phyloP scores from a whole-genome alignment of 805 yeast genomes.

The Sugiyamaella americana region DNA sequence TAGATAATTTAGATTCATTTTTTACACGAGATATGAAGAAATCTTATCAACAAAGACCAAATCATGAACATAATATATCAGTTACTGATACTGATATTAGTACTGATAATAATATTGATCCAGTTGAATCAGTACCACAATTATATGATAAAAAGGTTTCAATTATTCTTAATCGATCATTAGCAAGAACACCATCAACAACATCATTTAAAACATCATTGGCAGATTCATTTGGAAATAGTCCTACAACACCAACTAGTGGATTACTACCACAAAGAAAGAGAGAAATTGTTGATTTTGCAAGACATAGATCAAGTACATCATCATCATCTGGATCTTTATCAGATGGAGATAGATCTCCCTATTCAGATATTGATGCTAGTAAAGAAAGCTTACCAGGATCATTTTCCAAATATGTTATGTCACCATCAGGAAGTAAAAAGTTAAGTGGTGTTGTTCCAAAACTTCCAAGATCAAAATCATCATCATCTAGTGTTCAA shows the following conservation, averaged over 20 bases:
- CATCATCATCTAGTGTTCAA: slow-evolving; percentile 1
- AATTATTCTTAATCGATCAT: slow-evolving; percentile 62
- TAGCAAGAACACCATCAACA: slow-evolving; percentile 68
- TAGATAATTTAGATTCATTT: slow-evolving; percentile 83
- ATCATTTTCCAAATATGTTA: not conserved
- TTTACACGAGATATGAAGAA: slow-evolving; percentile 54
- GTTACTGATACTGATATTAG: slow-evolving; percentile 60
- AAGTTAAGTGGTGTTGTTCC: not conserved
- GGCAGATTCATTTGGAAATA: slow-evolving; percentile 52
- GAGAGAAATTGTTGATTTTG: slow-evolving; percentile 18
- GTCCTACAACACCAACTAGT: slow-evolving; percentile 10
- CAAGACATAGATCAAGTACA: not conserved
- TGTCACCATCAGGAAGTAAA: not conserved
- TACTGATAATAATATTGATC: slow-evolving; percentile 40
- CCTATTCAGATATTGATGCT: not conserved
- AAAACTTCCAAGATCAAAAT: slow-evolving; percentile 6
- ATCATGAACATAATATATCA: slow-evolving; percentile 34
- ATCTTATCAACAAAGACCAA: slow-evolving; percentile 12
- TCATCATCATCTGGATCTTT: slow-evolving; percentile 2
- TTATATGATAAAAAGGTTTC: slow-evolving; percentile 75
- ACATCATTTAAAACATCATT: slow-evolving; percentile 70
- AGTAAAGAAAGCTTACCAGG: not conserved
- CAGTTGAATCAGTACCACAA: slow-evolving; percentile 69
- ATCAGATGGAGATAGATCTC: not conserved
- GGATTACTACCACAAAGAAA: slow-evolving; percentile 8